Percentiles rank a stretch among this genome's conserved stretches.
These are phyloP conservation scores for Paecilomyces niveus DNA, from an alignment of 2,329 filamentous ascomycete genomes.

Conservation along the genomic window DNA sequence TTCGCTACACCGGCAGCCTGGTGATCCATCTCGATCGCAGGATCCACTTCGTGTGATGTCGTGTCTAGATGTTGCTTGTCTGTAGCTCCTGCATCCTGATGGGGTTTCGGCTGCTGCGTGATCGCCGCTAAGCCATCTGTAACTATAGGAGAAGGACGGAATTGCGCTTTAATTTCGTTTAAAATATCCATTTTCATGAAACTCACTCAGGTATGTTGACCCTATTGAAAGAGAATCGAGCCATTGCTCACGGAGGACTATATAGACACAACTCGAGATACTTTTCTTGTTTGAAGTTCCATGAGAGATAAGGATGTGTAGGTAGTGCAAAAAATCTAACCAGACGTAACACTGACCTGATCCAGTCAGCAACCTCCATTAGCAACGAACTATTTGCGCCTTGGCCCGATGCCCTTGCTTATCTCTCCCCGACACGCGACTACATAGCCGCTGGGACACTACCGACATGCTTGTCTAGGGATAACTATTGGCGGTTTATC, in stretches of 20 bases:
- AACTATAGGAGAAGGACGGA: background rate
- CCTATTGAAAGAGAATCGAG: background rate
- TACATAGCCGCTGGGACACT: too few species aligned
- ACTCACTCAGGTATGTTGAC: background rate
- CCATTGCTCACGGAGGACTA: background rate
- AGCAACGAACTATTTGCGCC: too few species aligned
- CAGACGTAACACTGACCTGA: too few species aligned
- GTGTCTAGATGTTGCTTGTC: slow-evolving; percentile 6
- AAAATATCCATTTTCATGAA: background rate
- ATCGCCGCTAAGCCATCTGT: background rate
- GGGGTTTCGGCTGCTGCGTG: background rate
- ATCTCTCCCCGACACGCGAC: too few species aligned
- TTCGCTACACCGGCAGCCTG: slow-evolving; percentile 17
- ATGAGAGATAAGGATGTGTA: too few species aligned
- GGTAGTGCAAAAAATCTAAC: too few species aligned
- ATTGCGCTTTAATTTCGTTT: background rate
- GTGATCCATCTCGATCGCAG: background rate
- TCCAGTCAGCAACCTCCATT: too few species aligned
- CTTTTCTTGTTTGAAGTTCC: too few species aligned
- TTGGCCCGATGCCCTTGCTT: too few species aligned
- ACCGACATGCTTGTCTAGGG: too few species aligned
- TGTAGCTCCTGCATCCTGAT: background rate
- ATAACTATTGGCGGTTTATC: too few species aligned
- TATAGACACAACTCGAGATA: background rate
- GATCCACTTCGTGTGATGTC: slow-evolving; percentile 3